Evolutionary conservation across 2,329 filamentous ascomycete genomes (phyloP).

Genomic region (Paradendryphiella salina): DNA sequence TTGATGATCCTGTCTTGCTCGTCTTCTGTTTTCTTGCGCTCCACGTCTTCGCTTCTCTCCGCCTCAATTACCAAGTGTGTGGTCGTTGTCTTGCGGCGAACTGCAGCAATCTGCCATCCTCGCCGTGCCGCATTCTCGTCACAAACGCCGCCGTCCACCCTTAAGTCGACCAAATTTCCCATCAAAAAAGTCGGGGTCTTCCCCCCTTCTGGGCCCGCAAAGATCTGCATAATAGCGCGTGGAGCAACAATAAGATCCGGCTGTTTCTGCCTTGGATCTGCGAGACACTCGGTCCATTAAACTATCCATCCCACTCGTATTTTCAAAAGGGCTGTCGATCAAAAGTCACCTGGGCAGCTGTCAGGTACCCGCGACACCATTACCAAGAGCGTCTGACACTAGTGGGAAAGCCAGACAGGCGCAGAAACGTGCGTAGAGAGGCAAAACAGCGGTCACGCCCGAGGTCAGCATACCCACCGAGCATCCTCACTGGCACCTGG

Average conservation of each 20-base stretch:
- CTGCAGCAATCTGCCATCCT: constrained; percentile 11
- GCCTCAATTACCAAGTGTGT: constrained; percentile 3
- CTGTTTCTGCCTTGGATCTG: constrained; percentile 3
- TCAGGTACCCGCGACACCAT: constrained; percentile 18
- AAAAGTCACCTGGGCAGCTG: constrained; percentile 13
- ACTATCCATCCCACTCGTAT: not conserved
- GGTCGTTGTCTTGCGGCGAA: constrained; percentile 7
- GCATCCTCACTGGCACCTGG: constrained; percentile 1
- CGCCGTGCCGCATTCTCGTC: constrained; percentile 11
- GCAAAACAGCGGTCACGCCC: constrained; percentile 28
- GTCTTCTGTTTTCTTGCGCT: not conserved
- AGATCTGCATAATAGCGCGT: constrained; percentile 18
- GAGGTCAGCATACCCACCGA: constrained; percentile 19
- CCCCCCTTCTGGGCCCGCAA: constrained; percentile 12
- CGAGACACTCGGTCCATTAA: not conserved
- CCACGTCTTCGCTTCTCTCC: not conserved
- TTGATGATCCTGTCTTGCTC: not conserved
- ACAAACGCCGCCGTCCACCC: constrained; percentile 10
- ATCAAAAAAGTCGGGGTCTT: constrained; percentile 12
- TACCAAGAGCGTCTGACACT: constrained; percentile 22
- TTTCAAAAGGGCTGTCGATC: not conserved
- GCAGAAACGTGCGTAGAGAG: constrained; percentile 20
- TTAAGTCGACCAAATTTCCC: constrained; percentile 21
- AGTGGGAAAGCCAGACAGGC: constrained; percentile 16
- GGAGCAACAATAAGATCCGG: constrained; percentile 1